Percentiles rank a stretch among this genome's conserved stretches.
Conservation (phyloP, 1,284 basidiomycete genomes). For the Heterobasidion annosum region DNA sequence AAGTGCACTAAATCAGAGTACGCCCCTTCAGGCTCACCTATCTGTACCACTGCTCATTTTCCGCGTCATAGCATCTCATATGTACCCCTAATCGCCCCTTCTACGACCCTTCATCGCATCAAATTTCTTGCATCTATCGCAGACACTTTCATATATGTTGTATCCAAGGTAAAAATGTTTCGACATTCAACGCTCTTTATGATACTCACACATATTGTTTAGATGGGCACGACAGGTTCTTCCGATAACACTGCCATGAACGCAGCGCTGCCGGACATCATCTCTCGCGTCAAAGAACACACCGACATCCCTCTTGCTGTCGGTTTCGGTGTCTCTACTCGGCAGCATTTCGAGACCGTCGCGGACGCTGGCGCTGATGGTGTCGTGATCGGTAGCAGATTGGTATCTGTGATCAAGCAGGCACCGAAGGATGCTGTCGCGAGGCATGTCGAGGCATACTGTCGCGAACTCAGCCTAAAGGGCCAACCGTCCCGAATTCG, state of each 20-base stretch:
- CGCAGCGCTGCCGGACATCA: constrained; percentile 68
- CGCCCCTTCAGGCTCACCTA: constrained; percentile 19
- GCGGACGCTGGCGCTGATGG: constrained; percentile 85
- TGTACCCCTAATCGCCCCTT: constrained; percentile 93
- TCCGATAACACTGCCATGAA: constrained; percentile 71
- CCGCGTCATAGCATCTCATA: constrained; percentile 74
- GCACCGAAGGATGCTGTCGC: constrained; percentile 45
- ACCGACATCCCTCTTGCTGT: constrained; percentile 84
- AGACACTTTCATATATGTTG: constrained; percentile 96
- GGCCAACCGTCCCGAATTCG: constrained; percentile 28
- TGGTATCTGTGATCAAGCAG: constrained; percentile 75
- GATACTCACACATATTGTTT: background rate
- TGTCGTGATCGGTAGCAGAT: constrained; percentile 87
- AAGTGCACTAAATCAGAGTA: constrained; percentile 80
- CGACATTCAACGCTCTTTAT: background rate
- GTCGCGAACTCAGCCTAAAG: constrained; percentile 60
- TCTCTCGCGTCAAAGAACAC: constrained; percentile 64
- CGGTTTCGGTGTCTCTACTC: constrained; percentile 94
- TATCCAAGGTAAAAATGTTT: constrained; percentile 64
- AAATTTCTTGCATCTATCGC: constrained; percentile 89
- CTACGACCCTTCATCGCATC: constrained; percentile 82
- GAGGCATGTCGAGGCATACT: constrained; percentile 67
- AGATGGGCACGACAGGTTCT: constrained; percentile 99
- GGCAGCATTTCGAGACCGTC: constrained; percentile 84
- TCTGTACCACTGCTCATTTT: background rate